Evolutionary conservation across 352 stramenopile species (phyloP).

Genomic region (Pythium aquatile): DNA sequence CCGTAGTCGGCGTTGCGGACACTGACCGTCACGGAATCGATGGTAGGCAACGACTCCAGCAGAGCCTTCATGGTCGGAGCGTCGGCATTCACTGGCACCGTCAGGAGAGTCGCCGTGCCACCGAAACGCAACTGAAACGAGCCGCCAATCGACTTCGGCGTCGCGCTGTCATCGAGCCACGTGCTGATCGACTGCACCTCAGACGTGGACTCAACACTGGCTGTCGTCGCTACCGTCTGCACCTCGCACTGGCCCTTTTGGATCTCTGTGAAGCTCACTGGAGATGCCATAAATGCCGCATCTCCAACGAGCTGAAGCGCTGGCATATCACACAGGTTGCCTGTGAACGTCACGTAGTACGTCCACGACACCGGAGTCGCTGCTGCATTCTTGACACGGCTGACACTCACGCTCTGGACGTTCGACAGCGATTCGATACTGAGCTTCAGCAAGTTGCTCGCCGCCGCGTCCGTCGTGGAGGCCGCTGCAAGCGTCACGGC

Average conservation of each 20-base stretch:
- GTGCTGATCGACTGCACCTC: constrained; percentile 90
- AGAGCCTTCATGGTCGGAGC: constrained; percentile 48
- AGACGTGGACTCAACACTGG: constrained; percentile 86
- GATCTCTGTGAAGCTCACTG: constrained; percentile 54
- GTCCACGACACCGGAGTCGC: constrained; percentile 41
- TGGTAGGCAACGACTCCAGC: constrained; percentile 69
- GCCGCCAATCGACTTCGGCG: constrained; percentile 41
- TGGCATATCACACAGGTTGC: constrained; percentile 82
- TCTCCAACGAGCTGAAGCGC: constrained; percentile 58
- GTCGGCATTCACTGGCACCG: constrained; percentile 38
- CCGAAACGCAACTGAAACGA: constrained; percentile 67
- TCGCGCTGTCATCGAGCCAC: constrained; percentile 48
- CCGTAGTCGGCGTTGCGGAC: constrained; percentile 52
- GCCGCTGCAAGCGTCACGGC: constrained; percentile 37
- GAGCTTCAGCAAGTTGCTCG: constrained; percentile 74
- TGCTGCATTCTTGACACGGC: constrained; percentile 36
- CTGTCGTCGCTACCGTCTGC: constrained; percentile 91
- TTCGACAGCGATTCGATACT: constrained; percentile 83
- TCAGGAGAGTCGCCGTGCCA: constrained; percentile 41
- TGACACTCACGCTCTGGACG: constrained; percentile 80
- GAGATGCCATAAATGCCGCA: constrained; percentile 38
- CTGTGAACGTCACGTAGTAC: constrained; percentile 87
- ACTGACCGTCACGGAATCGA: constrained; percentile 75
- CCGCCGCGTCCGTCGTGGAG: constrained; percentile 43
- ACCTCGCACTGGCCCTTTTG: constrained; percentile 92